These are phyloP conservation scores for Globisporangium iwayamae DNA, from an alignment of 352 stramenopile species.

Conservation along the genomic window DNA sequence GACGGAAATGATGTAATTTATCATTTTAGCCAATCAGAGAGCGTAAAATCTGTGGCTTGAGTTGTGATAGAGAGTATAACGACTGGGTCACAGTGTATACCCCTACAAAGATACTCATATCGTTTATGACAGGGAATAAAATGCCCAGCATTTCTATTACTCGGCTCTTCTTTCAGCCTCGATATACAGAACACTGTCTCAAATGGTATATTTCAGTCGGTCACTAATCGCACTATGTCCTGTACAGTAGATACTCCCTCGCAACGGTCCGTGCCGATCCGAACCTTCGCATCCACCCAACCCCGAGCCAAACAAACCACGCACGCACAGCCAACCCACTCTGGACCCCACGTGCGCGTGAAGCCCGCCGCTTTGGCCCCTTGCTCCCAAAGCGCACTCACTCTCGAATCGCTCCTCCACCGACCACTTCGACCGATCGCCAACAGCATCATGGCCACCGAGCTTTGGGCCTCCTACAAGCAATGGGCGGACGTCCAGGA, in stretches of 20 bases:
- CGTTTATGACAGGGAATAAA: too few species aligned
- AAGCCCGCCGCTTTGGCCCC: background rate
- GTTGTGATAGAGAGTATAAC: too few species aligned
- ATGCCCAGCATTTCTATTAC: too few species aligned
- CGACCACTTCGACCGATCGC: slow-evolving; percentile 14
- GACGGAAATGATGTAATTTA: slow-evolving; percentile 19
- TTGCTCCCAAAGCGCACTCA: slow-evolving; percentile 17
- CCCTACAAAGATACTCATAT: too few species aligned
- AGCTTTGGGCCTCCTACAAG: slow-evolving; percentile 57
- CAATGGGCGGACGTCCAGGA: slow-evolving; percentile 50
- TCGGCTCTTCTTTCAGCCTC: too few species aligned
- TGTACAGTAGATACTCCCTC: too few species aligned
- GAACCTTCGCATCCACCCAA: slow-evolving; percentile 9
- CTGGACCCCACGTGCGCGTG: slow-evolving; percentile 12
- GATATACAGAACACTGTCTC: too few species aligned
- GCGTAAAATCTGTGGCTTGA: background rate
- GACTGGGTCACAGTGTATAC: too few species aligned
- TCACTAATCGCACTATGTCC: too few species aligned
- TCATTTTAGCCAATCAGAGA: slow-evolving; percentile 9
- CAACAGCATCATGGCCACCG: slow-evolving; percentile 26
- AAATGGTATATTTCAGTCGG: too few species aligned
- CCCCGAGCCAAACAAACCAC: background rate
- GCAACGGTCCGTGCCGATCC: too few species aligned
- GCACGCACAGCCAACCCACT: background rate
- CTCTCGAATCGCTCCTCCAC: slow-evolving; percentile 16